Evolutionary conservation across 2,329 filamentous ascomycete species (phyloP).

Genomic region (Penicillium sp.): DNA sequence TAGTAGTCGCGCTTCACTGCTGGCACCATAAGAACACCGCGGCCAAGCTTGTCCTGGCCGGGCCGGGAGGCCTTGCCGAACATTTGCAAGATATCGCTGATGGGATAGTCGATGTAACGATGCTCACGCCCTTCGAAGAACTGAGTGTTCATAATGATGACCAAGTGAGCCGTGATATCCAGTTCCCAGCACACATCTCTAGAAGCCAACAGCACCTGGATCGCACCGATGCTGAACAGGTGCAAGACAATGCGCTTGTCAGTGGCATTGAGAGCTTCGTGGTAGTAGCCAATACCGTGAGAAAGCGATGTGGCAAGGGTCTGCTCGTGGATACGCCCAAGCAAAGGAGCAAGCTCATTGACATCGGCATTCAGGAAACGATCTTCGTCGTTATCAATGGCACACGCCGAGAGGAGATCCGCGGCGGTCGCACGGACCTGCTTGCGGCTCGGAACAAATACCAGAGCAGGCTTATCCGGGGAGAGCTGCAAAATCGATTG

Average conservation of each 20-base stretch:
- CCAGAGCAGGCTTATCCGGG: constrained; percentile 74
- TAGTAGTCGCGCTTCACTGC: constrained; percentile 94
- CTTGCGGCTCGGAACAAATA: constrained; percentile 89
- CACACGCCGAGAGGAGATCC: constrained; percentile 77
- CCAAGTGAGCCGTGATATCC: constrained; percentile 75
- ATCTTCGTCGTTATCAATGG: constrained; percentile 84
- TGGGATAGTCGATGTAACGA: constrained; percentile 89
- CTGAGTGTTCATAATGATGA: constrained; percentile 95
- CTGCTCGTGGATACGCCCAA: constrained; percentile 75
- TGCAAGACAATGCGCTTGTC: constrained; percentile 93
- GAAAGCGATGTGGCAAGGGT: constrained; percentile 79
- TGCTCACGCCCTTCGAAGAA: constrained; percentile 96
- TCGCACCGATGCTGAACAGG: constrained; percentile 78
- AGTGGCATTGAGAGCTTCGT: constrained; percentile 78
- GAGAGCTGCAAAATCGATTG: constrained; percentile 80
- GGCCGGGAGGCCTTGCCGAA: constrained; percentile 84
- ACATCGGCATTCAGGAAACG: constrained; percentile 80
- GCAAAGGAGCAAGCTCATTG: constrained; percentile 70
- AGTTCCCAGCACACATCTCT: constrained; percentile 96
- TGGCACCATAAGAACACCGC: constrained; percentile 93
- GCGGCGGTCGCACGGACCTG: constrained; percentile 80
- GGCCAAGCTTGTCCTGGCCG: constrained; percentile 67
- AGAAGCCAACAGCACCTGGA: constrained; percentile 72
- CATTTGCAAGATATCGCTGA: constrained; percentile 94
- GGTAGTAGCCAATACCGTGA: constrained; percentile 93